Conservation (phyloP, 495 filamentous ascomycete species). For the Daldinia childiae region DNA sequence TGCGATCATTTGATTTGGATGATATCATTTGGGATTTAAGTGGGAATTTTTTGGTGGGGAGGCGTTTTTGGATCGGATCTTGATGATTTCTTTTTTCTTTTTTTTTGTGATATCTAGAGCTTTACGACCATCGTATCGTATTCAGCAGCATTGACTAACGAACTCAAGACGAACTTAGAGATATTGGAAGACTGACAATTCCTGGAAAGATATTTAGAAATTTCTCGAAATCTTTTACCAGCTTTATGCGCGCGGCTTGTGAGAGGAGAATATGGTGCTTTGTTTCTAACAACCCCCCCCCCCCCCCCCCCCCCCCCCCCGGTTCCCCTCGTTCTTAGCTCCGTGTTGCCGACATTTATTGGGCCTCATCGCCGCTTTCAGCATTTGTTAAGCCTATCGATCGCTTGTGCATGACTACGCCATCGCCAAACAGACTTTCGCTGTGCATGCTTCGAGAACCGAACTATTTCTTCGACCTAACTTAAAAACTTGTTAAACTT, state of each 20-base stretch:
- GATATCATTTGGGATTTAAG: conserved; percentile 1
- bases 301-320: background rate
- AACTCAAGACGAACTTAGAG: conserved; percentile 25
- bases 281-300: conserved; percentile 6
- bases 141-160: conserved; percentile 31
- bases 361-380: background rate
- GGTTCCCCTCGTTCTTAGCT: background rate
- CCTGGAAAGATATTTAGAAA: conserved; percentile 22
- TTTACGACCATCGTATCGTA: conserved; percentile 25
- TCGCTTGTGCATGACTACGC: conserved; percentile 4
- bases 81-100: conserved; percentile 9
- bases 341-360: conserved; percentile 2
- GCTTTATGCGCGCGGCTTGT: conserved; percentile 16
- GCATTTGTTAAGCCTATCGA: background rate
- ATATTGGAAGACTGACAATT: conserved; percentile 15
- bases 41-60: conserved; percentile 9
- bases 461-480: conserved; percentile 5
- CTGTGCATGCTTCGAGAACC: conserved; percentile 24
- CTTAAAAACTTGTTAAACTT: background rate
- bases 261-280: conserved; percentile 27
- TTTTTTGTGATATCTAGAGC: conserved; percentile 18
- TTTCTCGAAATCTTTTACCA: conserved; percentile 6
- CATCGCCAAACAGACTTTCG: background rate
- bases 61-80: conserved; percentile 30
- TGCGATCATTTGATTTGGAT: conserved; percentile 39